phyloP scores from a whole-genome alignment of 768 basidiomycete species.

The Lactarius akahatsu region DNA sequence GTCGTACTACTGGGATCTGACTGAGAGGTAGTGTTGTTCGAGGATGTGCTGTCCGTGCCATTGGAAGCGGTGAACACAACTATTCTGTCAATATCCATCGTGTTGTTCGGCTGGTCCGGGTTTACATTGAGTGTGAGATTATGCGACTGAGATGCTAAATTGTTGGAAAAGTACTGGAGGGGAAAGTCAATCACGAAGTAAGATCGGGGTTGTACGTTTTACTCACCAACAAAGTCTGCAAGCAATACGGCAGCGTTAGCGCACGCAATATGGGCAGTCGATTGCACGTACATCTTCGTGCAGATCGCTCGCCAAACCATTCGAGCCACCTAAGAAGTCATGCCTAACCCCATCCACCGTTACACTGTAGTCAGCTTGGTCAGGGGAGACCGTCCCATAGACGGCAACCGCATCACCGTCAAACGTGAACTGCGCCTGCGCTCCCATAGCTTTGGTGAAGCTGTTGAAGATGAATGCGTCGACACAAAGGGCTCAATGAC shows the following conservation, averaged over 20 bases:
- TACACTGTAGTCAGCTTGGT: constrained; percentile 49
- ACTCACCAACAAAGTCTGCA: constrained; percentile 34
- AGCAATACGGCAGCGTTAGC: neutral
- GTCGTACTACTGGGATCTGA: neutral
- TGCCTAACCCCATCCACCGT: constrained; percentile 43
- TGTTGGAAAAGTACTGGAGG: constrained; percentile 43
- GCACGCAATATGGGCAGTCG: neutral
- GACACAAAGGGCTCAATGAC: neutral
- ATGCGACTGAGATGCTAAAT: constrained; percentile 42
- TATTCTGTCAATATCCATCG: constrained; percentile 21
- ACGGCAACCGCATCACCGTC: constrained; percentile 53
- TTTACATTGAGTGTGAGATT: constrained; percentile 40
- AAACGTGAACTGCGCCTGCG: constrained; percentile 47
- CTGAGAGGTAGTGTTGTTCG: neutral
- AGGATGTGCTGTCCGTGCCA: neutral
- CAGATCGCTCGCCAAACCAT: constrained; percentile 37
- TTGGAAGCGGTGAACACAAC: constrained; percentile 12
- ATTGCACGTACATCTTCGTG: constrained; percentile 36
- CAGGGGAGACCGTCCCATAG: constrained; percentile 53
- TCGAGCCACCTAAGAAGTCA: constrained; percentile 40
- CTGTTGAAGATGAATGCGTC: constrained; percentile 33
- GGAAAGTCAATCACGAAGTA: constrained; percentile 1
- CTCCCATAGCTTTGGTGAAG: constrained; percentile 41
- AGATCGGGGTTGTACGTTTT: neutral
- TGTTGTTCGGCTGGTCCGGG: constrained; percentile 22